A percentile compares a stretch with the other conserved stretches of the same genome.
Evolutionary conservation across 208 protist genomes (phyloP).

Genomic region (Leishmania tarentolae): DNA sequence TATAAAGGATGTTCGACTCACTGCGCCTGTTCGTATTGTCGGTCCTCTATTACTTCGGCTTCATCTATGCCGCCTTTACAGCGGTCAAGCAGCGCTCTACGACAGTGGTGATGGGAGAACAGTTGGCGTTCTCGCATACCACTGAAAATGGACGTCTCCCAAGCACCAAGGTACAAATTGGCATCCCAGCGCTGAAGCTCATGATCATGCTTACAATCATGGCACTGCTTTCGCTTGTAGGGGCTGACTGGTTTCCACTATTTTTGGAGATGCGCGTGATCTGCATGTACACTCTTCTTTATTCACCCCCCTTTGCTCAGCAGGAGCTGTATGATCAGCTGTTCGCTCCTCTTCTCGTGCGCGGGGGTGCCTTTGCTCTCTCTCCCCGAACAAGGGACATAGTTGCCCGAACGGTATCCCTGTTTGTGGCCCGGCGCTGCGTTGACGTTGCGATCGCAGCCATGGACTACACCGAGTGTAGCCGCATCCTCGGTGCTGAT

Average conservation of each 20-base stretch:
- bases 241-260: conserved; percentile 52
- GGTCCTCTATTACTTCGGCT: conserved; percentile 38
- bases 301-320: conserved; percentile 50
- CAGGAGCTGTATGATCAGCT: conserved; percentile 57
- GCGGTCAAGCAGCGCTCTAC: conserved; percentile 41
- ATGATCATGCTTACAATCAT: conserved; percentile 67
- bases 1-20: conserved; percentile 26
- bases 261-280: conserved; percentile 66
- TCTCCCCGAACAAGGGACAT: conserved; percentile 41
- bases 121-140: neutral
- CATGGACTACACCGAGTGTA: conserved; percentile 46
- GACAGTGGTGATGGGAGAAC: neutral
- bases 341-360: conserved; percentile 47
- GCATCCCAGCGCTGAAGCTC: conserved; percentile 52
- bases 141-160: neutral
- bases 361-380: conserved; percentile 11
- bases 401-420: conserved; percentile 30
- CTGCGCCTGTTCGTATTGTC: conserved; percentile 24
- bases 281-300: conserved; percentile 58
- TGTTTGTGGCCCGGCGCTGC: conserved; percentile 39
- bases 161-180: conserved; percentile 16
- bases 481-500: conserved; percentile 36
- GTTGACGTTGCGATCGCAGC: conserved; percentile 39
- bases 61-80: conserved; percentile 55
- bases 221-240: conserved; percentile 44